These are phyloP conservation scores for Alloascoidea africana DNA, from an alignment of 805 yeast genomes.

Conservation along the genomic window DNA sequence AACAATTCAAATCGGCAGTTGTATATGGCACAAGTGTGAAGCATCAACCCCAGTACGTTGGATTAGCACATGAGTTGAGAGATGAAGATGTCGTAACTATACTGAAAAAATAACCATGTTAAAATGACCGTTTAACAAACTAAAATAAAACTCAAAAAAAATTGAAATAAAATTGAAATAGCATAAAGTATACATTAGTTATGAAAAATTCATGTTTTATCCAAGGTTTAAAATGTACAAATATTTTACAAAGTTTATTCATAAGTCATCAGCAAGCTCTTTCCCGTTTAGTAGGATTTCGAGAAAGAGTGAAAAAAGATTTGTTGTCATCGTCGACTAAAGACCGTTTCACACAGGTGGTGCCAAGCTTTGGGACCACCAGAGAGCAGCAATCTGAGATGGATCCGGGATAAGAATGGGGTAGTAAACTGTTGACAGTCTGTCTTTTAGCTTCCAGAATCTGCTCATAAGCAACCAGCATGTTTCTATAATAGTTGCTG, in stretches of 20 bases:
- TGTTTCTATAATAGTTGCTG: constrained; percentile 11
- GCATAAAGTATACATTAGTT: neutral
- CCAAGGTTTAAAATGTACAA: too few relatives aligned
- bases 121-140: neutral
- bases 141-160: neutral
- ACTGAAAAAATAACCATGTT: constrained; percentile 31
- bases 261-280: too few relatives aligned
- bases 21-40: constrained; percentile 92
- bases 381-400: too few relatives aligned
- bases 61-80: constrained; percentile 64
- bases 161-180: neutral
- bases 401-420: constrained; percentile 1
- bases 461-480: constrained; percentile 10
- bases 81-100: constrained; percentile 98
- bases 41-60: constrained; percentile 96
- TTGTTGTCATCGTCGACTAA: too few relatives aligned
- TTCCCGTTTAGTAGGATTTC: too few relatives aligned
- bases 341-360: too few relatives aligned
- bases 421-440: constrained; percentile 5
- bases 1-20: constrained; percentile 83
- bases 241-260: too few relatives aligned
- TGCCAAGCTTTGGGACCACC: too few relatives aligned
- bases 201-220: neutral
- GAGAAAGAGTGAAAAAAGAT: too few relatives aligned
- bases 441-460: constrained; percentile 5